phyloP scores from a whole-genome alignment of 1,284 basidiomycete genomes.

The Singerocomus rubriflavus region DNA sequence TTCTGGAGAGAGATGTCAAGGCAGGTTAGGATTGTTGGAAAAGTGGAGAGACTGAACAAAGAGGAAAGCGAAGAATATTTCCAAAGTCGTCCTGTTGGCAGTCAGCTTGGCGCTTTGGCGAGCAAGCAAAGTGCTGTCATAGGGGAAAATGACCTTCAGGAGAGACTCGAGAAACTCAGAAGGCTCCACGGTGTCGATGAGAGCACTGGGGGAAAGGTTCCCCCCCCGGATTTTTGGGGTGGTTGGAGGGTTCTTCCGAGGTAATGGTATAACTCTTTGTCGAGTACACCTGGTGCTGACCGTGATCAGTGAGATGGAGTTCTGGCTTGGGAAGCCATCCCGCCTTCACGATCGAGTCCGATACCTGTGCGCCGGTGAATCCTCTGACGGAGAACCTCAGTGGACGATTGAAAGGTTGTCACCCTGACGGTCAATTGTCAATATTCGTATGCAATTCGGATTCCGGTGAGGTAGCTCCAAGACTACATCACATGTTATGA shows the following conservation, averaged over 20 bases:
- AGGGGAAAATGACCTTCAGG: conserved; percentile 64
- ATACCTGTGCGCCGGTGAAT: conserved; percentile 61
- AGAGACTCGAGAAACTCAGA: conserved; percentile 59
- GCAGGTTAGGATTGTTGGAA: conserved; percentile 84
- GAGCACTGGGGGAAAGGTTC: conserved; percentile 51
- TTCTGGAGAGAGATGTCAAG: conserved; percentile 89
- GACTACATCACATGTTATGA: neutral
- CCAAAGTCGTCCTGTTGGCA: conserved; percentile 78
- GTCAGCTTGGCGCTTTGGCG: conserved; percentile 89
- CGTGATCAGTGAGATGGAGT: conserved; percentile 67
- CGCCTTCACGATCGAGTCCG: conserved; percentile 87
- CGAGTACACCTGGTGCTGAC: conserved; percentile 3
- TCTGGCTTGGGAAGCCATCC: conserved; percentile 90
- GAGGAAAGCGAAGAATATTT: conserved; percentile 86
- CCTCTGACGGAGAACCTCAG: conserved; percentile 40
- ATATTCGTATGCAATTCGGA: neutral
- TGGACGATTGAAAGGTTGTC: conserved; percentile 32
- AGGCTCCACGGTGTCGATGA: conserved; percentile 54
- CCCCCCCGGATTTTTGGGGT: conserved; percentile 93
- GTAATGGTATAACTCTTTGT: conserved; percentile 38
- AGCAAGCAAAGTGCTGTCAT: conserved; percentile 84
- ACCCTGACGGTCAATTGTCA: conserved; percentile 18
- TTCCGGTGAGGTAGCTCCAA: neutral
- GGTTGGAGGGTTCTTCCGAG: conserved; percentile 91
- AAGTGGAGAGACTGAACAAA: conserved; percentile 70